Evolutionary conservation across 352 stramenopile genomes (phyloP), one percentile per base, ranked within the genome.

Genomic region (Globisporangium okanoganense): DNA sequence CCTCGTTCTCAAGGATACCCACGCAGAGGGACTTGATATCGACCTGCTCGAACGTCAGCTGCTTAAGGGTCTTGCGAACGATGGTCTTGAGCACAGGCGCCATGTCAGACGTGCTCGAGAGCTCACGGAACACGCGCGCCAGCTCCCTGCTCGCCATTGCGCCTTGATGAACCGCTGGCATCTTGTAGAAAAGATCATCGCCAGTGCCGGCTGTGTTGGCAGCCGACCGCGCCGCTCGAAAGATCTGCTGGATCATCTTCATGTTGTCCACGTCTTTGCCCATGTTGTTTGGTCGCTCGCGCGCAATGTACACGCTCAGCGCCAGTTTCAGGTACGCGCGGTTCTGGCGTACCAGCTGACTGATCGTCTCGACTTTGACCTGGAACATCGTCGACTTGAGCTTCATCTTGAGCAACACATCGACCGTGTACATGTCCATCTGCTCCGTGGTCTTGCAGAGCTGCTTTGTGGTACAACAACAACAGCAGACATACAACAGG

Each of bases 311-410:
- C 29, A 94, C 76, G 10, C 75, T 71, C 4, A 95, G 56, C 5
- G 84, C 86, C 22, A 79, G 75, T 18, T 78, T 84, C 35, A 95
- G 65, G 58, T 94, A 95, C 25, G 78, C 62, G 22, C 72, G 70
- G 20, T 92, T 70, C 31, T 91, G 85, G 14, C 78, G 76, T 8
- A 95, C 84, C 13, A 95, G 71, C 61, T 90, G 80, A 7, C 82
- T 89, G 36, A 95, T 82, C 0, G 81, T 85, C 68, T 95, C 86
- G 24, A 93, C 82, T 57, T 94, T 93, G 5, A 92, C 68, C 55
- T 95, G 86, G 35, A 95, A 94, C 81, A 93, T 93, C 8, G 84
- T 92, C 7, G 86, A 90, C 69, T 95, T 95, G 12, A 93, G 73
- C 62, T 92, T 92, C 55, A 95, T 67, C 56, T 92, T 95, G 1